Evolutionary conservation across 208 protist species (phyloP), one percentile per base, ranked within the genome.

Genomic region (Leptomonas pyrrhocoris): DNA sequence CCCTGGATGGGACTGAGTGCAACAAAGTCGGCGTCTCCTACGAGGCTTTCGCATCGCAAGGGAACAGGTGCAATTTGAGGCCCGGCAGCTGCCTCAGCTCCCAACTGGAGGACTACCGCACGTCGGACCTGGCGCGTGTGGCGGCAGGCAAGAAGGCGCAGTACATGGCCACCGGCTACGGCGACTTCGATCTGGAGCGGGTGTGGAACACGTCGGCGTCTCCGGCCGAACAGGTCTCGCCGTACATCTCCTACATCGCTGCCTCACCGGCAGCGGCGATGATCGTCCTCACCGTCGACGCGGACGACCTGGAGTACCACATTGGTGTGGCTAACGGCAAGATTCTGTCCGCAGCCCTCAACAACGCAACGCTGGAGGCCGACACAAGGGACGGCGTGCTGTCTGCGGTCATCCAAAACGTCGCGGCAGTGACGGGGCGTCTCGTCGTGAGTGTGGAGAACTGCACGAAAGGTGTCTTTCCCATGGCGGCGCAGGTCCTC

Each of bases 11-110:
- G 12, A 71, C 73, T 13, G 81, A 88, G 38, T 98, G 94, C 77
- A 85, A 98, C 75, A 95, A 95, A 63, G 78, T 98, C 1, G 94
- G 94, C 27, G 90, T 96, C 19, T 93, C 86, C 13, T 96, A 94
- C 78, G 88, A 94, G 68, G 92, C 84, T n/a, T 96, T 96, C 55
- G 62, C 73, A 0, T 81, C 74, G 43, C 89, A 97, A 59, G 84
- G 84, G 31, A 89, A 90, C 51, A 54, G 58, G 49, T 98, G 94
- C 79, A 57, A 66, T 23, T 45, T 90, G 31, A 16, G 40, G 19
- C 63, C 55, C 38, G 93, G 91, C 61, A 85, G 81, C 71, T 98
- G 94, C 69, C 74, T 97, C 53, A 82, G 59, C 15, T 81, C 77
- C 8, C 94, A 98, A 62, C 70, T 98, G 34, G 87, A 94, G 64